These are phyloP conservation scores for Pelargonium nanum DNA, from an alignment of 345 rosid species.

Conservation along the genomic window DNA sequence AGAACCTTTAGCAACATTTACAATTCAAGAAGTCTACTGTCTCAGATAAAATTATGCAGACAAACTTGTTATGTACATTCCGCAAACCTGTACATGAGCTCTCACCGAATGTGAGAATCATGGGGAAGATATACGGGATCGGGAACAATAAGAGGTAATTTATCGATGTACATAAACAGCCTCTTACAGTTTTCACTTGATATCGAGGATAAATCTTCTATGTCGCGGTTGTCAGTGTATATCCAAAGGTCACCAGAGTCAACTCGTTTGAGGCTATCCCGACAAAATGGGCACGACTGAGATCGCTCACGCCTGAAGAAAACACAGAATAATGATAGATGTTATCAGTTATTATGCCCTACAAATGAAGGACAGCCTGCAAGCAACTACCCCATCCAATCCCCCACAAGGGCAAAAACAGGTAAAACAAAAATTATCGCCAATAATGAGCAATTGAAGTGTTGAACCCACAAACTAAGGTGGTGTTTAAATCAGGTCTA, in stretches of 20 bases:
- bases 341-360: too few species aligned
- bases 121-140: slow-evolving; percentile 33
- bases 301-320: slow-evolving; percentile 49
- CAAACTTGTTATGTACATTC: slow-evolving; percentile 7
- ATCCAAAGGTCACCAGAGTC: slow-evolving; percentile 64
- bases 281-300: slow-evolving; percentile 73
- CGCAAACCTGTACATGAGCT: slow-evolving; percentile 1
- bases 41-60: background rate
- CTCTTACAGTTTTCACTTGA: slow-evolving; percentile 39
- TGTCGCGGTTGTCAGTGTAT: slow-evolving; percentile 34
- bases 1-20: slow-evolving; percentile 4
- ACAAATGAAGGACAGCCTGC: too few species aligned
- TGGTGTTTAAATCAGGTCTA: too few species aligned
- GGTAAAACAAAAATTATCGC: too few species aligned
- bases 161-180: slow-evolving; percentile 55
- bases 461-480: too few species aligned
- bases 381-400: too few species aligned
- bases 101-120: slow-evolving; percentile 40
- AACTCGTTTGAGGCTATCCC: slow-evolving; percentile 53
- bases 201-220: slow-evolving; percentile 30
- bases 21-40: slow-evolving; percentile 2
- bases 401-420: too few species aligned
- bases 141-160: slow-evolving; percentile 53
- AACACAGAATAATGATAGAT: slow-evolving; percentile 12
- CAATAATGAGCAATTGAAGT: too few species aligned